A percentile compares a stretch with the other conserved stretches of the same genome.
phyloP scores from a whole-genome alignment of 2,329 filamentous ascomycete genomes.

The Claviceps sorghi region DNA sequence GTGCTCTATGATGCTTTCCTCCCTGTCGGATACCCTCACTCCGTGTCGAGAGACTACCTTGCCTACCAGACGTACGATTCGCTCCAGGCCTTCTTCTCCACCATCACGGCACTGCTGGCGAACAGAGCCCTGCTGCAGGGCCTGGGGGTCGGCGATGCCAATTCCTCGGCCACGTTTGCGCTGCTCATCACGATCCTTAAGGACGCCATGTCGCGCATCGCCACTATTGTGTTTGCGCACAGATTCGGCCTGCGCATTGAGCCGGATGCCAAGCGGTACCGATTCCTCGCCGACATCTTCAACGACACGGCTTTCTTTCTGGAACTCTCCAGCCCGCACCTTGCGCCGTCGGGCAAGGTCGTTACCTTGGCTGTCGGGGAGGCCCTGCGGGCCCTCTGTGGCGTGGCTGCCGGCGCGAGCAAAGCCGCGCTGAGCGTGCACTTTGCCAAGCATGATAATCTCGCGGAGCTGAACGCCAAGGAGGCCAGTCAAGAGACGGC shows the following conservation, averaged over 20 bases:
- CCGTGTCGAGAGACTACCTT: constrained; percentile 72
- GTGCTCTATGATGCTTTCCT: constrained; percentile 56
- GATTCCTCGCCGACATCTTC: constrained; percentile 74
- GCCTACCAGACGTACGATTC: constrained; percentile 60
- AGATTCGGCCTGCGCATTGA: constrained; percentile 69
- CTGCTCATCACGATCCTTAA: constrained; percentile 72
- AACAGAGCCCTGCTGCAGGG: constrained; percentile 67
- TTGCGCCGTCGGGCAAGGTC: constrained; percentile 41
- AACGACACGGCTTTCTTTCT: constrained; percentile 78
- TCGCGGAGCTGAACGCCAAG: constrained; percentile 88
- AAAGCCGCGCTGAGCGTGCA: constrained; percentile 87
- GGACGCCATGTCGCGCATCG: constrained; percentile 64
- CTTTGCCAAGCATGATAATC: constrained; percentile 74
- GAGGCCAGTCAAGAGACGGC: constrained; percentile 93
- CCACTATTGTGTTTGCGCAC: constrained; percentile 78
- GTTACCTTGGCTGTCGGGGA: constrained; percentile 35
- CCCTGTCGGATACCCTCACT: constrained; percentile 76
- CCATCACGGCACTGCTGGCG: constrained; percentile 65
- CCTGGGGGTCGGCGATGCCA: constrained; percentile 70
- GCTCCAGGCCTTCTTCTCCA: constrained; percentile 70
- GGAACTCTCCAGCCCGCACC: constrained; percentile 65
- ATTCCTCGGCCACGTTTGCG: constrained; percentile 64
- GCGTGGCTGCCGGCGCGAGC: constrained; percentile 75
- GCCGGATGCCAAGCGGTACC: constrained; percentile 81
- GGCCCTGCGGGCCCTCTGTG: constrained; percentile 53